Base-by-base conservation (phyloP, 768 basidiomycete species). In the Phlegmacium glaucopus region DNA sequence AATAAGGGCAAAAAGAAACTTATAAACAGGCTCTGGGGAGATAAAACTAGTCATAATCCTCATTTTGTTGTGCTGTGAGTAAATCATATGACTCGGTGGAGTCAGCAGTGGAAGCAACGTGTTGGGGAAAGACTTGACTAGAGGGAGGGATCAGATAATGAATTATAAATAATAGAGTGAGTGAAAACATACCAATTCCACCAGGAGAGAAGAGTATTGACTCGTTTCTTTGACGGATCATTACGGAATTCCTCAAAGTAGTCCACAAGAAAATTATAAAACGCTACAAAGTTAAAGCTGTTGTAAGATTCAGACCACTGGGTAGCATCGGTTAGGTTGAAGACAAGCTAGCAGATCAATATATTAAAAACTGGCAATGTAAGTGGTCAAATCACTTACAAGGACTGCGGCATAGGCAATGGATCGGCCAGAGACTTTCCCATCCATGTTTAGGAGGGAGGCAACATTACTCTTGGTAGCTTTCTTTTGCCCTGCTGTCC, bases 331-430 rank as follows among this genome's bases (percentile, higher is more conserved):
- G 51, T 48, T 15, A 62, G 45, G 32, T 54, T 47, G 49, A 59
- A 55, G 16, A 48, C 49, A 10, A 62, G 50, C 61, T 60, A 47
- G n/a, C 50, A 15, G 22, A 22, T 22, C 22, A 22, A 22, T 22
- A 22, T 22, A 22, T 22, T 22, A 15, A 40, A 13, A 40, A 34
- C 29, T n/a, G 22, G 12, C 9, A 39, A 39, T 17, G 37, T 9
- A 13, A 28, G 18, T 47, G 15, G 10, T 30, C 15, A 29, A 44
- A 37, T n/a, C 13, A 51, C 54, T 15, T 49, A 66, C 63, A 39
- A 58, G 44, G 25, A 58, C 57, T 27, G 59, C 62, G 1, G 61
- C 47, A 47, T 65, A 66, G n/a, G 60, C 64, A 50, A 66, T 64
- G 10, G 56, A 48, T 18, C 50, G 49, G 9, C 54, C 50, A 1